Conservation (phyloP, 2,329 filamentous ascomycete genomes). For the Fusarium sp. region DNA sequence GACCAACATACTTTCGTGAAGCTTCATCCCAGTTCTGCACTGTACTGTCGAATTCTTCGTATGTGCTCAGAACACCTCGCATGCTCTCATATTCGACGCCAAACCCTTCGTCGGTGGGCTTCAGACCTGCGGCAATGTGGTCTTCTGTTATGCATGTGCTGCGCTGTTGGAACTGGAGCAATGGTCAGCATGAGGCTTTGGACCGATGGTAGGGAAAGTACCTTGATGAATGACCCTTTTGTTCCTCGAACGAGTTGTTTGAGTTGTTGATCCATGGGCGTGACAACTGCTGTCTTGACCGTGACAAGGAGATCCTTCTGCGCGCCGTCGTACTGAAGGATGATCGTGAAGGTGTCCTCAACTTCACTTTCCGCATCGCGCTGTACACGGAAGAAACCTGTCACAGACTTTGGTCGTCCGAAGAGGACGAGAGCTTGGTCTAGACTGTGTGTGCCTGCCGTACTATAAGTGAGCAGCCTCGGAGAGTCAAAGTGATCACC, state of each 20-base stretch:
- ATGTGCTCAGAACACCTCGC: slow-evolving; percentile 51
- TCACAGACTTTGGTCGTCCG: slow-evolving; percentile 33
- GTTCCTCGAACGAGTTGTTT: slow-evolving; percentile 38
- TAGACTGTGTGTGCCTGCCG: slow-evolving; percentile 37
- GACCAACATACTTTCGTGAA: slow-evolving; percentile 51
- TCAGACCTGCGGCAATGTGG: slow-evolving; percentile 26
- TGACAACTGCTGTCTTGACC: slow-evolving; percentile 32
- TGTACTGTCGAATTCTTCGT: slow-evolving; percentile 49
- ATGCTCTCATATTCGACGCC: slow-evolving; percentile 36
- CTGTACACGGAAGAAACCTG: slow-evolving; percentile 39
- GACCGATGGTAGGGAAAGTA: fast-evolving
- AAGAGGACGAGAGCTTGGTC: slow-evolving; percentile 38
- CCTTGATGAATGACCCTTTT: slow-evolving; percentile 39
- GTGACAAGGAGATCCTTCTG: slow-evolving; percentile 48
- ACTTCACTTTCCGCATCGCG: slow-evolving; percentile 45
- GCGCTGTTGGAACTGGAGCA: slow-evolving; percentile 62
- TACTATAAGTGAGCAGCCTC: background rate
- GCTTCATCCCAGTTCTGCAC: slow-evolving; percentile 48
- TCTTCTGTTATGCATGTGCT: slow-evolving; percentile 50
- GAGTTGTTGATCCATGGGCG: slow-evolving; percentile 33
- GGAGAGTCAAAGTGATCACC: fast-evolving
- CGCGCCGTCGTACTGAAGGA: slow-evolving; percentile 65
- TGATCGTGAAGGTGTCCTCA: slow-evolving; percentile 64
- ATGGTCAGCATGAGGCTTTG: fast-evolving
- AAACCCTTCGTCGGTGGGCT: slow-evolving; percentile 29